Evolutionary conservation across 2,329 filamentous ascomycete genomes (phyloP), one percentile per base, ranked within the genome.

Genomic region (Parascedosporium putredinis): DNA sequence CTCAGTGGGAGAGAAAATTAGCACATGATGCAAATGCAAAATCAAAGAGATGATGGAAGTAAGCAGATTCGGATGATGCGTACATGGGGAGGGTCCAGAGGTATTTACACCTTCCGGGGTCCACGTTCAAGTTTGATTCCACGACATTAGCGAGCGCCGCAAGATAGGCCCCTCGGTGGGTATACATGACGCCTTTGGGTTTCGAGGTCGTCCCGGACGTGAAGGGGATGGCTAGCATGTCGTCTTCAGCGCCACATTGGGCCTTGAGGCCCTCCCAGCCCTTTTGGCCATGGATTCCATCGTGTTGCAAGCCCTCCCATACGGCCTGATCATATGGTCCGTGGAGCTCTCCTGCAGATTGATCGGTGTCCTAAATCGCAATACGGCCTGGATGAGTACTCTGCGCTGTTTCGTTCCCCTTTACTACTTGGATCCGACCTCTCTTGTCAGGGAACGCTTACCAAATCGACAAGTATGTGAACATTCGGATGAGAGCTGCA

Each of bases 81-180:
- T 81, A 91, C 88, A 96, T 88, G 0, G 91, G 91, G 24, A 97
- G 69, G 3, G 86, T 96, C 89, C 89, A 95, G 7, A 95, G 73
- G 67, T 95, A 95, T 56, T 83, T 84, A 63, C 86, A 90, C 33
- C 86, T 73, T 5, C 81, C 83, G 10, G 67, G 68, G 47, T 81
- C 71, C 50, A 73, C 77, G 59, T 94, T 95, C 40, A 98, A 72
- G 0, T 87, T 87, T 1, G 86, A 88, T 64, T 98, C 93, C 51
- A 97, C 79, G 1, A 97, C 72, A 63, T 97, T 97, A 9, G 73
- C 90, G 56, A 96, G 61, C 0, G 88, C 75, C 1, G 88, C 91
- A 10, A 98, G 74, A 61, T 97, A 98, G 6, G 81, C 81, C 3
- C 90, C 86, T 44, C 93, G 78, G 64, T 97, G 88, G 1, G 88